Base-by-base conservation (phyloP, 2,329 filamentous ascomycete genomes). In the Talaromyces sp. region DNA sequence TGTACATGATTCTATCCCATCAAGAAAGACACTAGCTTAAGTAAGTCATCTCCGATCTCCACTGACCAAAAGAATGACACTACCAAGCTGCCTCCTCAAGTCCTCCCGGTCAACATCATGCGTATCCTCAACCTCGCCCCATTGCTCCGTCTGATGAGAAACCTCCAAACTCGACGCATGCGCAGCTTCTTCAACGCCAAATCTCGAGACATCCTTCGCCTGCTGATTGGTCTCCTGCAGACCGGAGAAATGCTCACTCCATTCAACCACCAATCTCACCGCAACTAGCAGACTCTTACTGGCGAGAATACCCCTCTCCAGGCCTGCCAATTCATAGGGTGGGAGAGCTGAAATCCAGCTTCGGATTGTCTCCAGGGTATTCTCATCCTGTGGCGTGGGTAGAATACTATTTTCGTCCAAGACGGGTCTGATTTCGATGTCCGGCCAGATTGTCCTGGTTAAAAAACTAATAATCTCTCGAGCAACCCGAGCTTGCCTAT, bases 111-210 rank as follows among this genome's bases (percentile, higher is more conserved):
- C 90, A 0, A 99, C 95, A 80, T 99, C 95, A 77, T 99, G 95
- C 31, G 93, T 96, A 77, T 99, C 93, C 75, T 99, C 95, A 0
- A 99, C 95, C 81, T 96, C 93, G 8, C 95, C 95, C 93, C 95
- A 98, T 77, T 90, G 88, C 31, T 84, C 81, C 0, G 88, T 96
- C 83, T 99, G 95, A 88, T 92, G 97, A 66, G 86, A 83, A 16
- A 96, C 91, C 80, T 99, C 95, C 46, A 96, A 75, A 69, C 85
- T 96, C 5, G 89, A 87, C 14, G 89, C 88, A 70, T 84, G 82
- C 0, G 91, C 88, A 0, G 93, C 93, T 73, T 96, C 87, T 70
- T 96, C 90, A 12, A 96, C 87, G 0, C 91, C 90, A 72, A 96
- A 97, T 37, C 72, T 77, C 65, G 67, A 72, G 60, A 68, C 71